These are phyloP conservation scores for Nakazawaea ernobii DNA, from an alignment of 805 yeast genomes.

Conservation along the genomic window DNA sequence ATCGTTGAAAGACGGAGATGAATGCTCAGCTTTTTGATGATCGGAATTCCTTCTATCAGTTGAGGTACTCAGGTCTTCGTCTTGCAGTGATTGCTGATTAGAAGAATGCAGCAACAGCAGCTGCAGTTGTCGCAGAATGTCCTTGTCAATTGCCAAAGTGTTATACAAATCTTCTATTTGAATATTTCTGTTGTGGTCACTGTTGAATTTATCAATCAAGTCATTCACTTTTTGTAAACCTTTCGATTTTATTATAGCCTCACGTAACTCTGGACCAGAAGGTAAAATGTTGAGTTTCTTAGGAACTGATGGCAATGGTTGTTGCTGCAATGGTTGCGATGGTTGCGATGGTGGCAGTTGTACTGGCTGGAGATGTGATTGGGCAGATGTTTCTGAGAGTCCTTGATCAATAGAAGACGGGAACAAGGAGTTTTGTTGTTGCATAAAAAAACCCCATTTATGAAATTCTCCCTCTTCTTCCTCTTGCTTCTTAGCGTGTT, in stretches of 20 bases:
- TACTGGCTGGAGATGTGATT: background rate
- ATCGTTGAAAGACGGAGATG: background rate
- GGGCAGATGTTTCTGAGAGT: background rate
- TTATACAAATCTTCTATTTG: conserved; percentile 13
- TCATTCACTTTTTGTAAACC: conserved; percentile 69
- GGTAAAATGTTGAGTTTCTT: conserved; percentile 35
- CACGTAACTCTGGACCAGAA: conserved; percentile 48
- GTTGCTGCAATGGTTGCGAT: background rate
- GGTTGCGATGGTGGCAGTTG: conserved; percentile 10
- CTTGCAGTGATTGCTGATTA: background rate
- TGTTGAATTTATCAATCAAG: conserved; percentile 58
- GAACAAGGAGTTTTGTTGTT: conserved; percentile 41
- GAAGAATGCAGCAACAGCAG: background rate
- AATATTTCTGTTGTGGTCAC: conserved; percentile 30
- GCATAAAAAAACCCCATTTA: conserved; percentile 77
- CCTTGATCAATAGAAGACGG: conserved; percentile 15
- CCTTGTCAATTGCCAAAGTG: conserved; percentile 1
- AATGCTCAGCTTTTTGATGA: background rate
- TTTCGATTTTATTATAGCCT: conserved; percentile 65
- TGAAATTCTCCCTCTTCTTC: conserved; percentile 92
- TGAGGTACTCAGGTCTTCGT: background rate
- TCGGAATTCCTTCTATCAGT: conserved; percentile 6
- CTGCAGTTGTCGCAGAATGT: background rate
- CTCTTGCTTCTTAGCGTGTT: conserved; percentile 72
- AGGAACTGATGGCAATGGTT: background rate